Base-by-base conservation (phyloP, 1,139 yeast species). In the Blastobotrys proliferans region DNA sequence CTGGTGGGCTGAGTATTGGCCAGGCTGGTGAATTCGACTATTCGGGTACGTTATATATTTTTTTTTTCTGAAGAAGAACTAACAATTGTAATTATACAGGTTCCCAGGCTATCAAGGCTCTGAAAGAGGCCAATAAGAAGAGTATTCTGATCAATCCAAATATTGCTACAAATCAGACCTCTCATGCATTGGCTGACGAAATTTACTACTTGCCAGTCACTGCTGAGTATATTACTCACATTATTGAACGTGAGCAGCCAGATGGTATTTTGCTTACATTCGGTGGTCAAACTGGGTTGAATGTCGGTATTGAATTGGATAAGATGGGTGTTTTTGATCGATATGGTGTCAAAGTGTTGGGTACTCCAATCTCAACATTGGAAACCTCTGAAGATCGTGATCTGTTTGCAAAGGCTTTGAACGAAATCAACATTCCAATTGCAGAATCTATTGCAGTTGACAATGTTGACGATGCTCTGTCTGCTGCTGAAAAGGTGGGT, bases 11-110 rank as follows among this genome's bases (percentile, higher is more conserved):
- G 49, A 85, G 96, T 43, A 92, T 92, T 62, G 99, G 99, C 46
- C 99, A 92, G 69, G 99, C 99, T 37, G 99, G 99, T 58, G 99
- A 92, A 68, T 92, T 92, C 57, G 99, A 92, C 66, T 92, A 92
- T 69, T 86, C 96, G 31, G 97, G 97, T 47, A 43, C 8, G 58
- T 49, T 9, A 5, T 24, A 17, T 33, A 11, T 11, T 3, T 24
- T 13, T 9, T 4, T 21, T 20, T 8, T 6, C 11, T 11, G 13
- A 26, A 6, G n/a, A 26, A 6, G 13, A 26, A 26, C 43, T 35
- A 40, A 40, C 39, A 14, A 5, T 9, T 33, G 6, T 29, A n/a
- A 22, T n/a, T 28, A 10, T n/a, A 30, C 20, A 41, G 46, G 46
- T 5, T 40, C 46, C 17, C 46, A 44, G 28, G 46, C 46, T 13